Evolutionary conservation across 768 basidiomycete species (phyloP), one percentile per base, ranked within the genome.

Genomic region (Auricularia cornea): DNA sequence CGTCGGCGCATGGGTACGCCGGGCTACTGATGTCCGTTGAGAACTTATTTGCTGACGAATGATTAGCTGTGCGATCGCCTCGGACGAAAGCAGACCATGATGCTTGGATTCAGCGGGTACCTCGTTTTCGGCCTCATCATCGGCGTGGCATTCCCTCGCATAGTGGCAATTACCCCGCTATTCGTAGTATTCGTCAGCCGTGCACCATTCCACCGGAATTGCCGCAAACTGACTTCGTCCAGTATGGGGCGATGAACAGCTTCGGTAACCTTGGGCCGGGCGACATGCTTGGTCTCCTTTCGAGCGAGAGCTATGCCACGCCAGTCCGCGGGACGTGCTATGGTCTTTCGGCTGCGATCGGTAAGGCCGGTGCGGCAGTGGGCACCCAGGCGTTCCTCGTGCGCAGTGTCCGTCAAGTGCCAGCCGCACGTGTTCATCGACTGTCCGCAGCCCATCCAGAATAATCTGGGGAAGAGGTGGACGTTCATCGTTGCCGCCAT

Each of bases 261-360:
- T 81, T 79, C 54, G 87, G 87, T n/a, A 89, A 89, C 68, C 59
- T 88, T 74, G 87, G 88, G 20, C 87, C 88, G 2, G 88, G 89
- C 26, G 82, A 89, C 68, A 87, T 88, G 84, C 71, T 86, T 11
- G 84, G 85, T 59, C 78, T 88, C 51, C 83, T 84, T 59, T 85
- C 84, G 60, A 82, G 83, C 20, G 87, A 88, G 84, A 86, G 84
- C 10, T 86, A 79, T 68, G 81, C 85, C 30, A 88, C 88, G 0
- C 78, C 86, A 3, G 81, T 89, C 60, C 77, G 87, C 54, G 89
- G 87, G 3, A 86, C 88, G 11, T 86, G 83, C 70, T 89, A 88
- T 65, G 88, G 87, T 1, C 69, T 89, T 41, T 84, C 83, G 30
- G 87, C 87, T 8, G 86, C 86, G 0, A 73, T 89, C 6, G 86